phyloP scores from a whole-genome alignment of 345 rosid species.

The Camelina neglecta region DNA sequence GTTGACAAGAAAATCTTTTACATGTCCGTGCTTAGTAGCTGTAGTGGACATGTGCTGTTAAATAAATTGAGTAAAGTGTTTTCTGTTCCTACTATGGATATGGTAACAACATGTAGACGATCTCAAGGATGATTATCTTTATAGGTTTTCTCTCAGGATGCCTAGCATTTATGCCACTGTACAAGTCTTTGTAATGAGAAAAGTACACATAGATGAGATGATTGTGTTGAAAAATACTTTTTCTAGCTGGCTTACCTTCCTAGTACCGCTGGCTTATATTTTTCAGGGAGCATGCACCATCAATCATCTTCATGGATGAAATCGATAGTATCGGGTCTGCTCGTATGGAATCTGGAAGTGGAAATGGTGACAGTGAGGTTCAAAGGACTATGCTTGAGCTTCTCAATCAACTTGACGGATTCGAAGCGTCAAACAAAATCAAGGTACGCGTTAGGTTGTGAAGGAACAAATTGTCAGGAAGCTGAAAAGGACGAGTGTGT shows the following conservation, averaged over 20 bases:
- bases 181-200: neutral
- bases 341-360: conserved; percentile 99
- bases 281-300: conserved; percentile 94
- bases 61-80: neutral
- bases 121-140: conserved; percentile 4
- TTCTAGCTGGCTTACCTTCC: conserved; percentile 8
- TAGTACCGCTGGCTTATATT: conserved; percentile 4
- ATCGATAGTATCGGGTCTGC: conserved; percentile 99
- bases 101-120: neutral
- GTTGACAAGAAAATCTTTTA: neutral
- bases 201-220: neutral
- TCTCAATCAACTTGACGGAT: conserved; percentile 98
- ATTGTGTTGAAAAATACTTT: neutral
- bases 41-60: neutral
- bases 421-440: conserved; percentile 98
- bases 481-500: neutral
- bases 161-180: neutral
- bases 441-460: conserved; percentile 54
- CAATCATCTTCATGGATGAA: conserved; percentile 98
- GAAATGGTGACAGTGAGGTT: conserved; percentile 98
- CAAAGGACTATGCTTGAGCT: conserved; percentile 99
- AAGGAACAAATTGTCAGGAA: neutral
- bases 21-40: neutral
- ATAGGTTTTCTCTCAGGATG: neutral
- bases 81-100: neutral